Base-by-base conservation (phyloP, 306 rosid genomes). In the Mimosa pudica region DNA sequence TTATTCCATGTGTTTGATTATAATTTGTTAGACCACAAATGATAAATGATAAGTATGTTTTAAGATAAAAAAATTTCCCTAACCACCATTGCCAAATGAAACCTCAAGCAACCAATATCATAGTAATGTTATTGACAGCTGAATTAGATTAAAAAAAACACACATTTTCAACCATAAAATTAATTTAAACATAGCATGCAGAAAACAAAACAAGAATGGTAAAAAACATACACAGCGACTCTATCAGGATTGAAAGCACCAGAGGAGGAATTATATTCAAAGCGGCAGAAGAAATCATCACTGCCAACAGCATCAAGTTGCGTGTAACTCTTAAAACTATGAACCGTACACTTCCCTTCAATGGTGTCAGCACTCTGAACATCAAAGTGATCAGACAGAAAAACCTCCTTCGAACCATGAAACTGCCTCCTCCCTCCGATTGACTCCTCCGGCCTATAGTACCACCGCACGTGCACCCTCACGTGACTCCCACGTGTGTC, bases 401-500 rank as follows among this genome's bases (percentile, higher is more conserved):
- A 96, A 6, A 96, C 88, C 88, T 96, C 99, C 82, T 96, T 96
- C 0, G 98, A 93, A 38, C 99, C 98, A 38, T 95, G 98, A 58
- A 95, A 95, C 89, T 95, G 99, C 17, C 99, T 83, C 75, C 99
- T 97, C 54, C 99, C 99, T 5, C 99, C 99, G 44, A 95, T 87
- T 2, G 99, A 95, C 86, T 95, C 99, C 91, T 95, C 99, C 69
- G 99, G 99, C 80, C 99, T 92, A 73, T 95, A 95, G 60, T 95
- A 95, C 99, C 99, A 95, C n/a, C 92, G 92, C 4, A 93, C 96
- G 24, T 91, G 87, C 18, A 91, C 77, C 90, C 90, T 95, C 57
- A 93, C 99, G 87, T 93, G 93, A 12, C 90, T 84, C 12, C 99
- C 99, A 18, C 99, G 96, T 6, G 89, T 73, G 70, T 91, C 99